Conservation (phyloP, 257 asterid species). For the Cynanchum wilfordii region DNA sequence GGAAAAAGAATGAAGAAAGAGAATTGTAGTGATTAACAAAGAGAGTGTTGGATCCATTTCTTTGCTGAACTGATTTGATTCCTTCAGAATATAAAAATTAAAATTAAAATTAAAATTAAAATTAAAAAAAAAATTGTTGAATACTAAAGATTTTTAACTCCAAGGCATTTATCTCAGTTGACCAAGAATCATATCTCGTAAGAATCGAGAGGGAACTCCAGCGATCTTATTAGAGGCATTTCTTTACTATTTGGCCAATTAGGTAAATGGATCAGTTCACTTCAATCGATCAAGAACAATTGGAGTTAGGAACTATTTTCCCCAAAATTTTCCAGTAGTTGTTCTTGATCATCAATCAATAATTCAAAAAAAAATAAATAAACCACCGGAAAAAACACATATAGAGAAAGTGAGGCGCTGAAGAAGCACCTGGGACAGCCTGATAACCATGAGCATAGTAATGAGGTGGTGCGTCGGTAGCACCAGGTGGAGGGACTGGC, state of each 20-base stretch:
- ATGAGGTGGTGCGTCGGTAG: constrained; percentile 41
- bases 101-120: no score
- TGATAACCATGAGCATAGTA: constrained; percentile 78
- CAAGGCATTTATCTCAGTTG: not conserved
- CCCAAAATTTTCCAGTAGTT: not conserved
- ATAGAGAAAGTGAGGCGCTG: not conserved
- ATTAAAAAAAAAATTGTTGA: not conserved
- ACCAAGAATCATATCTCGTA: not conserved
- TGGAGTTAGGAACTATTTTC: constrained; percentile 5
- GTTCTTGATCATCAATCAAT: not conserved
- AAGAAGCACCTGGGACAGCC: constrained; percentile 60
- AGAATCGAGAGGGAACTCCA: not conserved
- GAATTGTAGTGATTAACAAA: not conserved
- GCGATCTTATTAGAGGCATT: not conserved
- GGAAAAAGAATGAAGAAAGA: not conserved
- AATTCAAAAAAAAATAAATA: no score
- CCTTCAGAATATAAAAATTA: not conserved
- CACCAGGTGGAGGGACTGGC: constrained; percentile 80
- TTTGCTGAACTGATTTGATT: not conserved
- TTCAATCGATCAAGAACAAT: not conserved
- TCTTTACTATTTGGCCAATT: not conserved
- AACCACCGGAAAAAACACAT: no score
- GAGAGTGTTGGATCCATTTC: not conserved
- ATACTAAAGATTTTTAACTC: not conserved
- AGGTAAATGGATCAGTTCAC: not conserved